phyloP scores from a whole-genome alignment of 331 rosid species.

The Spiraea crenata region DNA sequence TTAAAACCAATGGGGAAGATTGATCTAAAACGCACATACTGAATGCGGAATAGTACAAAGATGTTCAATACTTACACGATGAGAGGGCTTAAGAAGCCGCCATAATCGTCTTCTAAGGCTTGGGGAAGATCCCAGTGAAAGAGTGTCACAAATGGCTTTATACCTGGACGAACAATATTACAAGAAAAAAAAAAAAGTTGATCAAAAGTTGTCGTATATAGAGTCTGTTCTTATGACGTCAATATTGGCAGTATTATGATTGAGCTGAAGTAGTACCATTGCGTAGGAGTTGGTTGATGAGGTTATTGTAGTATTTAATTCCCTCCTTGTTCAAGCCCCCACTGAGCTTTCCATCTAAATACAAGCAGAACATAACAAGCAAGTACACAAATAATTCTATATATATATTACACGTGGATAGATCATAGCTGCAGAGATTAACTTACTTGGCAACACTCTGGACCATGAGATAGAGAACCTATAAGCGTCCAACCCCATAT shows the following conservation, averaged over 20 bases:
- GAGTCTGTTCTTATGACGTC: not conserved
- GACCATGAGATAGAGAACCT: conserved; percentile 71
- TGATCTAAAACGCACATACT: too few species aligned
- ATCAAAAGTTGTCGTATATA: not conserved
- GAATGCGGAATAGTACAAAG: too few species aligned
- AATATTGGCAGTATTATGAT: not conserved
- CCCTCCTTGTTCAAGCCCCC: conserved; percentile 30
- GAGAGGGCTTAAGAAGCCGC: conserved; percentile 51
- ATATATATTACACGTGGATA: too few species aligned
- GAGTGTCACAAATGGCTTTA: conserved; percentile 54
- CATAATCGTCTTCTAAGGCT: conserved; percentile 56
- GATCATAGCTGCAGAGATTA: not conserved
- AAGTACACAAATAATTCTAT: not conserved
- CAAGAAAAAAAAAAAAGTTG: not conserved
- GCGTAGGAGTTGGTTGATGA: conserved; percentile 6
- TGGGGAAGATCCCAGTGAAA: conserved; percentile 90
- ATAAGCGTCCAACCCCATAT: conserved; percentile 52
- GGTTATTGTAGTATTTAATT: conserved; percentile 23
- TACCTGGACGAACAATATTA: conserved; percentile 26
- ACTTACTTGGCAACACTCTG: conserved; percentile 57
- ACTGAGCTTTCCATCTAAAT: conserved; percentile 50
- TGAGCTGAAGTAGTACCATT: conserved; percentile 8
- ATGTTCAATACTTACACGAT: conserved; percentile 27
- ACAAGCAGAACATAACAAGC: not conserved
- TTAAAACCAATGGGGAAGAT: too few species aligned